A percentile compares a stretch with the other conserved stretches of the same genome.
phyloP scores from a whole-genome alignment of 2,329 filamentous ascomycete genomes.

The Fusarium dlaminii region DNA sequence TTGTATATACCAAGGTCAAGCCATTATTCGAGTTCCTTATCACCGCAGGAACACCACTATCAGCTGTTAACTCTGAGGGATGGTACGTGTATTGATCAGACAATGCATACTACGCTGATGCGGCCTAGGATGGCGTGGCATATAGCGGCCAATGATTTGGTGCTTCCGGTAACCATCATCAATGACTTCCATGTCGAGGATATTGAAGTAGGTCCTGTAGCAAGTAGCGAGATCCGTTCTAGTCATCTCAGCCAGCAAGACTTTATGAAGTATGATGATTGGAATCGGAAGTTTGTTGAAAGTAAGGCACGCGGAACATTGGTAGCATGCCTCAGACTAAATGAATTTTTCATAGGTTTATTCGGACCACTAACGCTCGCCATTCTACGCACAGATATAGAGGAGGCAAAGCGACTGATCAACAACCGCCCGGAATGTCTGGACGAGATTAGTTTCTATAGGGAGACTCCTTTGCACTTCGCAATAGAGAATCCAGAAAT shows the following conservation, averaged over 20 bases:
- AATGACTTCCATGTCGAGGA: neutral
- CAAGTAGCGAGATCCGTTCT: no score
- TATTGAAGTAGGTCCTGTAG: no score
- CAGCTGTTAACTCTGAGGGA: accelerated
- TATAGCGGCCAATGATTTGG: accelerated
- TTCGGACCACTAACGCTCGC: neutral
- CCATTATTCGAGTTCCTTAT: neutral
- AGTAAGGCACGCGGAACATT: no score
- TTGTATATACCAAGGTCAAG: neutral
- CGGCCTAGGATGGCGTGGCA: neutral
- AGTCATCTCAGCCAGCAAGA: neutral
- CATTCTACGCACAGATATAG: neutral
- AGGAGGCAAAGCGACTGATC: neutral
- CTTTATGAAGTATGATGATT: neutral
- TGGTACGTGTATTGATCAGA: accelerated
- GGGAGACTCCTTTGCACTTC: neutral
- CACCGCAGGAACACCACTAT: neutral
- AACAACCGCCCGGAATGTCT: neutral
- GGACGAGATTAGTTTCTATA: neutral
- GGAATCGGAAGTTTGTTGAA: no score
- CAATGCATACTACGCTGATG: accelerated
- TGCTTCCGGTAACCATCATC: accelerated
- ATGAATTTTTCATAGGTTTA: no score
- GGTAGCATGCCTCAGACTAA: no score
- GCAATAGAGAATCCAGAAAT: neutral